Evolutionary conservation across 2,329 filamentous ascomycete species (phyloP), one percentile per base, ranked within the genome.

Genomic region (Aureobasidium zeae): DNA sequence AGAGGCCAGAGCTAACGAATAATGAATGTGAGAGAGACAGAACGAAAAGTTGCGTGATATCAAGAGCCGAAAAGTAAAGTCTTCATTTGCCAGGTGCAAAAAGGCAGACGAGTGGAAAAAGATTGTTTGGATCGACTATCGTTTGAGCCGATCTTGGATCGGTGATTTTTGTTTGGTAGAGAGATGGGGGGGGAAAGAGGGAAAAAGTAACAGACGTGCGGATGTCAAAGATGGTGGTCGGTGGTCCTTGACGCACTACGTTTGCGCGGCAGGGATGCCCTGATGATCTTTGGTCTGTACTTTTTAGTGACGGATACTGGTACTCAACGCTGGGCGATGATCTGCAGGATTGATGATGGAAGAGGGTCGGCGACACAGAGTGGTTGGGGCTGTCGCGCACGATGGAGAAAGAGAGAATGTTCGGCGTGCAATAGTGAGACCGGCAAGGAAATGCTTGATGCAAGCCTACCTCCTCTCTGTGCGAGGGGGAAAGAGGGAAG

Each of bases 201-300:
- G n/a, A 30, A 11, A 30, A 30, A 13, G 12, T 5, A 17, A 29
- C 29, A 32, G 20, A 30, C 28, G 34, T 37, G 36, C 36, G 29
- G 19, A 24, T 39, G 37, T 24, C 32, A 32, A n/a, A n/a, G n/a
- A n/a, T n/a, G n/a, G n/a, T n/a, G n/a, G n/a, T n/a, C 32, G 26
- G 34, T 21, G 34, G 34, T 8, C 34, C 43, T 45, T 45, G 43
- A 45, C 43, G 43, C 34, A 38, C 39, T 38, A n/a, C n/a, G n/a
- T n/a, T n/a, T n/a, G 21, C 34, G 28, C 43, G 33, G 43, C 43
- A 45, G 28, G 43, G 43, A 32, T 44, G 31, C 25, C 24, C 24
- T 36, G 42, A 29, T 45, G 43, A 45, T 45, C 43, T 20, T n/a
- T 45, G 35, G 33, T 31, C 41, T 45, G 32, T 34, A 43, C 33